Evolutionary conservation across 306 rosid genomes (phyloP), one percentile per base, ranked within the genome.

Genomic region (Castanopsis chinensis): DNA sequence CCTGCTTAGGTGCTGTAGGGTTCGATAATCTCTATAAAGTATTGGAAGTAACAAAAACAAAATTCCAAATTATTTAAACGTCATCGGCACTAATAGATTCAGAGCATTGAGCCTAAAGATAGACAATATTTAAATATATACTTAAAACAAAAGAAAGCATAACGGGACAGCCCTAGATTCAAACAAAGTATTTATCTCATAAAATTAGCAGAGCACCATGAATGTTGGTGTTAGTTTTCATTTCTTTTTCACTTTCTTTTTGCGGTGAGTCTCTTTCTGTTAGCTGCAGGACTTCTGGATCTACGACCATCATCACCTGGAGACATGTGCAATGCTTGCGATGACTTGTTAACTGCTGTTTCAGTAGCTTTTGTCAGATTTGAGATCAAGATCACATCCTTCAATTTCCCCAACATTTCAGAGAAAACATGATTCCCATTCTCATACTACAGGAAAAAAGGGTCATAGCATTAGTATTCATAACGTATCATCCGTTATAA

Each of bases 361-460:
- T 89, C 90, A n/a, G 92, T 76, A 49, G 87, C 80, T 80, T 85
- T 91, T 27, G 96, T 54, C 70, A 86, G 52, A 74, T 76, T 85
- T 72, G 89, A 73, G 57, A 85, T n/a, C 71, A 79, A 4, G 12
- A 75, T 27, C 57, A 80, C 75, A 72, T 85, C 98, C 85, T 90
- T 94, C 84, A 87, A 13, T 65, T 83, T 92, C 57, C 72, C 87
- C 89, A 84, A 54, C 60, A 75, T 76, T 63, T 83, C 93, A 51
- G 81, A 17, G 53, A 83, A 74, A 37, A 55, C 78, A 27, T 19
- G 72, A 45, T 30, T 79, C 77, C 90, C 87, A 49, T 76, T 88
- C 87, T 92, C 91, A 67, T 67, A 88, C 98, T 94, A 43, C 87
- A 83, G 63, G 54, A 80, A 19, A 74, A 27, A 84, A 43, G 25